These are phyloP conservation scores for Diatrype stigma DNA, from an alignment of 2,329 filamentous ascomycete genomes.

Conservation along the genomic window DNA sequence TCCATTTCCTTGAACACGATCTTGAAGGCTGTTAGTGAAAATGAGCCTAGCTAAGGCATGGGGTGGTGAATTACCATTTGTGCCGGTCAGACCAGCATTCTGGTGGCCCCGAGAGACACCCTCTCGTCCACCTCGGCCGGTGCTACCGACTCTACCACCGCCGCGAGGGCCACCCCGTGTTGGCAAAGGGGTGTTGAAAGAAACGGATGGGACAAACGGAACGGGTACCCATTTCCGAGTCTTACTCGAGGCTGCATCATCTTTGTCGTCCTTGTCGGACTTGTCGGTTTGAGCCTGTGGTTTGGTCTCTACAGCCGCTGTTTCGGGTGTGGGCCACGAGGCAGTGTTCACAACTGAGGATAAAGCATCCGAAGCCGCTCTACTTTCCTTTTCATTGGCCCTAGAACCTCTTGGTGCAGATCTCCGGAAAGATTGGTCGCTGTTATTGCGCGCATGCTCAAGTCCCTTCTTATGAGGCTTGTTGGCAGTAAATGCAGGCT, in stretches of 20 bases:
- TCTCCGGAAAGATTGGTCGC: conserved; percentile 38
- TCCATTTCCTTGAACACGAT: conserved; percentile 18
- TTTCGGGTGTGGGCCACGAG: conserved; percentile 89
- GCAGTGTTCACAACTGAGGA: conserved; percentile 72
- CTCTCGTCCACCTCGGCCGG: conserved; percentile 27
- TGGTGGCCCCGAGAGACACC: conserved; percentile 15
- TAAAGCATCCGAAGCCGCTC: conserved; percentile 27
- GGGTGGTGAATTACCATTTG: conserved; percentile 15
- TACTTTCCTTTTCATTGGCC: conserved; percentile 39
- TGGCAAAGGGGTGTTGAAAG: conserved; percentile 79
- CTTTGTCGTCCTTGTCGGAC: conserved; percentile 57
- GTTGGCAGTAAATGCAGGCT: conserved; percentile 30
- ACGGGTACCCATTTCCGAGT: conserved; percentile 75
- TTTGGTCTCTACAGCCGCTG: conserved; percentile 70
- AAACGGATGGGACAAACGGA: conserved; percentile 76
- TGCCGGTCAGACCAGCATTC: conserved; percentile 4
- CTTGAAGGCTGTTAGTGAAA: conserved; percentile 15
- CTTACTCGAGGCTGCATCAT: conserved; percentile 45
- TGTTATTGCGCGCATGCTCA: conserved; percentile 36
- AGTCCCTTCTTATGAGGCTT: conserved; percentile 39
- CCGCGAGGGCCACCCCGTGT: conserved; percentile 41
- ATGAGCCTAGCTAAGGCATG: not conserved
- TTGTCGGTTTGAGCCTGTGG: conserved; percentile 65
- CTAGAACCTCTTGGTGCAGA: conserved; percentile 42
- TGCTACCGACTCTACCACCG: conserved; percentile 34